Evolutionary conservation across 2,329 filamentous ascomycete genomes (phyloP), one percentile per base, ranked within the genome.

Genomic region (Podosphaera leucotricha): DNA sequence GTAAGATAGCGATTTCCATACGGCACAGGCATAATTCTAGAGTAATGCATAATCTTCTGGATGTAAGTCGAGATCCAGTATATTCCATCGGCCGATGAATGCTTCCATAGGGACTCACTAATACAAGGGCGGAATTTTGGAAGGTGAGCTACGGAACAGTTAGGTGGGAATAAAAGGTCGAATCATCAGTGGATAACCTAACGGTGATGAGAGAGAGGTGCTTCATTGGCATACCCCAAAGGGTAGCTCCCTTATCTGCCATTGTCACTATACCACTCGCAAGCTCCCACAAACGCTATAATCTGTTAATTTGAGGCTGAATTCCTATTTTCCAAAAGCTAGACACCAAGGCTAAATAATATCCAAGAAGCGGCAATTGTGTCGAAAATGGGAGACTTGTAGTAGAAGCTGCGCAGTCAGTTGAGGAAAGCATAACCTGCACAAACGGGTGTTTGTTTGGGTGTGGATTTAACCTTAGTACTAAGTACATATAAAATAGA

Each of bases 1-100:
- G 87, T 78, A 54, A 90, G 83, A 62, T 94, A 95, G 58, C 86
- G 78, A 57, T 86, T 82, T 52, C 84, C 82, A 58, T 78, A 76
- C 8, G 72, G 67, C 8, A 77, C 70, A n/a, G 85, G 80, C 86
- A 94, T 94, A 48, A 92, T 76, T 51, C 86, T 75, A 24, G 86
- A 93, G 61, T 95, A 93, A 64, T 94, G 87, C 70, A 93, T 80
- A 45, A 94, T 71, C 82, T 87, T 56, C 22, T 20, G 41, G 26
- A 35, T 21, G 46, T 54, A 41, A 57, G 51, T 47, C 20, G 19
- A 38, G 36, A 38, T 38, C 19, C 6, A 19, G 16, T 38, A 7
- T 10, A 13, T 38, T 38, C 36, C 36, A n/a, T 41, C 10, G 21
- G 16, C 40, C 8, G 15, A 19, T 42, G 16, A 22, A 43, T 43